Conservation (phyloP, 176 grass and related monocot genomes). For the Carex cristatella region DNA sequence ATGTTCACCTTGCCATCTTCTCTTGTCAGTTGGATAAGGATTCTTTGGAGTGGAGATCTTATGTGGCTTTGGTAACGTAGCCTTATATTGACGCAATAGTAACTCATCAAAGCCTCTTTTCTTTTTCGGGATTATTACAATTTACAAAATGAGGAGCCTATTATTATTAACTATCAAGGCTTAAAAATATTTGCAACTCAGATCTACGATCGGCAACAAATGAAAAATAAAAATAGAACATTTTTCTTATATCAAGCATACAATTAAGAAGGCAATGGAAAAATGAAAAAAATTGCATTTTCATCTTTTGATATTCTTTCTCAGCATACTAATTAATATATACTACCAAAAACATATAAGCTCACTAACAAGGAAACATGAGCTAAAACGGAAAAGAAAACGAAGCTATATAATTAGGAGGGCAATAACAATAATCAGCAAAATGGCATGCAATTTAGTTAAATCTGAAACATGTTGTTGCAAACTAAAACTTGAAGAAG, state of each 20-base stretch:
- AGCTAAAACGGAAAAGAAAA: slow-evolving; percentile 24
- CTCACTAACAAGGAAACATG: slow-evolving; percentile 1
- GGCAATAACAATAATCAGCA: slow-evolving; percentile 33
- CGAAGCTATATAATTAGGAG: slow-evolving; percentile 25
- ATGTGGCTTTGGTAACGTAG: not conserved
- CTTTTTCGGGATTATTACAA: not conserved
- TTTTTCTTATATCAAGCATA: not conserved
- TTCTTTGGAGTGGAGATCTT: not conserved
- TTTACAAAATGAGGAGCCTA: no score
- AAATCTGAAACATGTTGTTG: slow-evolving; percentile 1
- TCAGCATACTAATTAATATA: not conserved
- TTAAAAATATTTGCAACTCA: not conserved
- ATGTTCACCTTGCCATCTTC: no score
- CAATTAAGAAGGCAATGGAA: not conserved
- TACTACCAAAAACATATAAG: slow-evolving; percentile 4
- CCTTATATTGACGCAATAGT: not conserved
- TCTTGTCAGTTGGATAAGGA: not conserved
- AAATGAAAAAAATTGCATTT: not conserved
- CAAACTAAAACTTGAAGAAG: slow-evolving; percentile 26
- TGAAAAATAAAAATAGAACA: not conserved
- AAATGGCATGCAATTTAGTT: slow-evolving; percentile 7
- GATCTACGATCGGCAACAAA: not conserved
- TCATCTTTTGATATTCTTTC: not conserved
- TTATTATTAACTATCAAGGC: no score
- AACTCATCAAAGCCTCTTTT: not conserved